Percentiles rank a stretch among this genome's conserved stretches.
Conservation (phyloP, 371 early-diverging fungal genomes). For the Quaeritorhiza haematococci region DNA sequence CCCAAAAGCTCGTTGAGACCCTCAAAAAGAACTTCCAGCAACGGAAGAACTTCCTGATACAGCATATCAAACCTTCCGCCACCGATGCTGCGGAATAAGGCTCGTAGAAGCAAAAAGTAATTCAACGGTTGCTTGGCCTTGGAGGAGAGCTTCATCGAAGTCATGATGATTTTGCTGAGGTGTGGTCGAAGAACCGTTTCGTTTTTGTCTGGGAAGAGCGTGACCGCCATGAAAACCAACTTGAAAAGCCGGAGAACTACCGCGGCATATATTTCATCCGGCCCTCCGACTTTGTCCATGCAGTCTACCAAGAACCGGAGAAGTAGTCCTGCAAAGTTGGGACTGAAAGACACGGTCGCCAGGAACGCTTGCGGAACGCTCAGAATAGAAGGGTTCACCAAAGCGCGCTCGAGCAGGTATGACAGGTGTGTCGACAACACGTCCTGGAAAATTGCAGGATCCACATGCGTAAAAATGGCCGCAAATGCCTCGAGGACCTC, state of each 20-base stretch:
- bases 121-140: constrained; percentile 82
- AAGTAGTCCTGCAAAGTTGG: constrained; percentile 71
- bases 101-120: constrained; percentile 86
- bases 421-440: constrained; percentile 85
- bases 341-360: constrained; percentile 51
- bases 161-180: constrained; percentile 80
- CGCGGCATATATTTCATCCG: constrained; percentile 66
- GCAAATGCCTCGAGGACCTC: constrained; percentile 90
- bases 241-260: constrained; percentile 89
- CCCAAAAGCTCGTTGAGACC: constrained; percentile 79
- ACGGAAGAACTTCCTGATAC: constrained; percentile 89
- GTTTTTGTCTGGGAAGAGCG: constrained; percentile 86
- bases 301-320: constrained; percentile 75
- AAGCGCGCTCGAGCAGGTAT: constrained; percentile 76
- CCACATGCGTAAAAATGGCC: constrained; percentile 77
- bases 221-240: constrained; percentile 89
- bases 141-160: constrained; percentile 76
- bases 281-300: constrained; percentile 76
- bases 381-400: constrained; percentile 73
- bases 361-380: constrained; percentile 87
- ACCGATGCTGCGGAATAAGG: constrained; percentile 87
- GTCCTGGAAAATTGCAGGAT: constrained; percentile 92
- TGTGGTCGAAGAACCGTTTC: constrained; percentile 88
- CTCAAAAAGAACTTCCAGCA: constrained; percentile 85
- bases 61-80: constrained; percentile 70